phyloP scores from a whole-genome alignment of 441 rosid species.

The Pelargonium fulgidum region DNA sequence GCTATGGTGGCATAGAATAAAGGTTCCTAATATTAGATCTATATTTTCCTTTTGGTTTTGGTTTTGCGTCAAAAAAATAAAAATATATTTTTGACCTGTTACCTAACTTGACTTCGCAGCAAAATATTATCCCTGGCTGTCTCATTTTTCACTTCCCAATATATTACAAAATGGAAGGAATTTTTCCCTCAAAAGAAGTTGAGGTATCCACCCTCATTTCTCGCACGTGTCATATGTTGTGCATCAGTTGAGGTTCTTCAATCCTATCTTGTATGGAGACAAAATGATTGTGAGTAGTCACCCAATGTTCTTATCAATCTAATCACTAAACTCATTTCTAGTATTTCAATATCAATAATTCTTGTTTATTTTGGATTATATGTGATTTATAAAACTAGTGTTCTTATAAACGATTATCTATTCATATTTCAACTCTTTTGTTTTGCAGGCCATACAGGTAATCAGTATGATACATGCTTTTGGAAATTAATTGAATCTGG shows the following conservation, averaged over 20 bases:
- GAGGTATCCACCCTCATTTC: conserved; percentile 59
- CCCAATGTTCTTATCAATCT: neutral
- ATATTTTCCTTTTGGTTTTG: neutral
- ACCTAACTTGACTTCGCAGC: conserved; percentile 41
- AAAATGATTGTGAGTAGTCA: conserved; percentile 56
- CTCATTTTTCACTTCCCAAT: conserved; percentile 62
- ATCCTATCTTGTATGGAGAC: conserved; percentile 86
- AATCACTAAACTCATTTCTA: neutral
- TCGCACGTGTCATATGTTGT: conserved; percentile 53
- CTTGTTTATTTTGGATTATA: neutral
- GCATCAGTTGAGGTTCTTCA: conserved; percentile 74
- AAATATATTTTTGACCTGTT: conserved; percentile 17
- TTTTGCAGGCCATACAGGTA: neutral
- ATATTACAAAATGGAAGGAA: conserved; percentile 62
- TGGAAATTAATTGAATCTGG: conserved; percentile 69
- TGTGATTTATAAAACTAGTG: neutral
- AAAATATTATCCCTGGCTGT: conserved; percentile 63
- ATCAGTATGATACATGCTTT: conserved; percentile 45
- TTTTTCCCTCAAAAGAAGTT: conserved; percentile 55
- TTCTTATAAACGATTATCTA: neutral
- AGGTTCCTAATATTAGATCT: neutral
- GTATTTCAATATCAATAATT: neutral
- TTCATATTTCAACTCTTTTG: neutral
- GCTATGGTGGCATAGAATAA: neutral
- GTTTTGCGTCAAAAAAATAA: neutral